These are phyloP conservation scores for Populus nigra DNA, from an alignment of 345 rosid species.

Conservation along the genomic window DNA sequence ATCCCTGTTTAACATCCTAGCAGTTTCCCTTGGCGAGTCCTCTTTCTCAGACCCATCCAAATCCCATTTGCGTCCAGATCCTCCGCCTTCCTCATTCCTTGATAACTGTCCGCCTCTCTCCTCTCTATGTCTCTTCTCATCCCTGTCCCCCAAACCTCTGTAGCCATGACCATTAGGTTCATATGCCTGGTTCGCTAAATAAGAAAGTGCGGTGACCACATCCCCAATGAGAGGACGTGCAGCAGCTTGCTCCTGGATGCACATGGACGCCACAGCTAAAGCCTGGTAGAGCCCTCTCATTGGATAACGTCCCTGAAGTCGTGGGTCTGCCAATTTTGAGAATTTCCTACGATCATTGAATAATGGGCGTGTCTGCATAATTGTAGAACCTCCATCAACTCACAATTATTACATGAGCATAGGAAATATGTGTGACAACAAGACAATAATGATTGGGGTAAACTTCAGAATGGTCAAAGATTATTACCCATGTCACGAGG, in stretches of 20 bases:
- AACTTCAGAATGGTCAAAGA: neutral
- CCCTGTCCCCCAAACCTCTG: slow-evolving; percentile 45
- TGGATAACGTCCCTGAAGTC: slow-evolving; percentile 73
- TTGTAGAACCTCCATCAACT: neutral
- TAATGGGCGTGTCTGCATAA: slow-evolving; percentile 73
- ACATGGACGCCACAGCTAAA: slow-evolving; percentile 94
- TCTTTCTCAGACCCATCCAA: slow-evolving; percentile 83
- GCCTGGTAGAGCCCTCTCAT: slow-evolving; percentile 92
- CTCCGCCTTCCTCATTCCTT: slow-evolving; percentile 68
- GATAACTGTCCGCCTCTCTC: slow-evolving; percentile 56
- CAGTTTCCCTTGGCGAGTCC: slow-evolving; percentile 78
- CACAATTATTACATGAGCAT: slow-evolving; percentile 1
- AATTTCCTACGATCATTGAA: slow-evolving; percentile 83
- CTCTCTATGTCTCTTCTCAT: slow-evolving; percentile 55
- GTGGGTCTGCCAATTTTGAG: slow-evolving; percentile 77
- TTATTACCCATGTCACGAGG: slow-evolving; percentile 83
- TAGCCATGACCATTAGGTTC: slow-evolving; percentile 49
- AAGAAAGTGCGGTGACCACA: slow-evolving; percentile 90
- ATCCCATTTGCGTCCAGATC: slow-evolving; percentile 70
- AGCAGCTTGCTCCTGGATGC: slow-evolving; percentile 97
- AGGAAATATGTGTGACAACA: neutral
- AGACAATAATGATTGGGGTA: neutral
- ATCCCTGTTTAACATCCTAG: slow-evolving; percentile 61
- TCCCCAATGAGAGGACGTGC: slow-evolving; percentile 92
- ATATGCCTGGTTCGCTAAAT: slow-evolving; percentile 78